phyloP scores from a whole-genome alignment of 2,329 filamentous ascomycete genomes.

The Myriosclerotinia curreyana region DNA sequence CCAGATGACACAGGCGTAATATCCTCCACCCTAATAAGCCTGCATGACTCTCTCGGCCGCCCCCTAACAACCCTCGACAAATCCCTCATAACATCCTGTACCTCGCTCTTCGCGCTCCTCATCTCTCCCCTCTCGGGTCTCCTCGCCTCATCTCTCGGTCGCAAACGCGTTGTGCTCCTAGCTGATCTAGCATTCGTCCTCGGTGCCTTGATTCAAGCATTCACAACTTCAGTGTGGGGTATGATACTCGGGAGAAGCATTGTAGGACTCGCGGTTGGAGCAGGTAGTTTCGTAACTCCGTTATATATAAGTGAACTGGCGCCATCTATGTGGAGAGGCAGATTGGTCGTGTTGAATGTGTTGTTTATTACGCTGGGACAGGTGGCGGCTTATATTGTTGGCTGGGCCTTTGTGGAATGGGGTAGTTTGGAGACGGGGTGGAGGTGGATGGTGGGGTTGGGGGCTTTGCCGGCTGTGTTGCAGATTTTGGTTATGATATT shows the following conservation, averaged over 20 bases:
- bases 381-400: conserved; percentile 81
- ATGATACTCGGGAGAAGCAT: conserved; percentile 69
- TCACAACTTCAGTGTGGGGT: conserved; percentile 52
- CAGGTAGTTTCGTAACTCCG: conserved; percentile 78
- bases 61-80: conserved; percentile 62
- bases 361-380: conserved; percentile 86
- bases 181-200: conserved; percentile 65
- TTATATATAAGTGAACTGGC: conserved; percentile 86
- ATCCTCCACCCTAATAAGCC: conserved; percentile 63
- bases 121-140: conserved; percentile 62
- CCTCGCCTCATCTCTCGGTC: conserved; percentile 60
- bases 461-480: conserved; percentile 69
- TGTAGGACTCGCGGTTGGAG: conserved; percentile 70
- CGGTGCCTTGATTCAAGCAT: conserved; percentile 65
- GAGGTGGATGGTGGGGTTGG: conserved; percentile 89
- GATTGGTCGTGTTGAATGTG: conserved; percentile 76
- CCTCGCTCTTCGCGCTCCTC: conserved; percentile 62
- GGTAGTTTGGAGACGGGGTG: conserved; percentile 60
- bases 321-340: conserved; percentile 70
- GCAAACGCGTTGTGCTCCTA: conserved; percentile 59
- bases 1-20: conserved; percentile 52
- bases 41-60: conserved; percentile 55
- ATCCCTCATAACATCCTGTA: conserved; percentile 68
- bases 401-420: conserved; percentile 67
- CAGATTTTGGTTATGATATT: conserved; percentile 66